Evolutionary conservation across 495 filamentous ascomycete species (phyloP).

Genomic region (Schizothecium vesticola): DNA sequence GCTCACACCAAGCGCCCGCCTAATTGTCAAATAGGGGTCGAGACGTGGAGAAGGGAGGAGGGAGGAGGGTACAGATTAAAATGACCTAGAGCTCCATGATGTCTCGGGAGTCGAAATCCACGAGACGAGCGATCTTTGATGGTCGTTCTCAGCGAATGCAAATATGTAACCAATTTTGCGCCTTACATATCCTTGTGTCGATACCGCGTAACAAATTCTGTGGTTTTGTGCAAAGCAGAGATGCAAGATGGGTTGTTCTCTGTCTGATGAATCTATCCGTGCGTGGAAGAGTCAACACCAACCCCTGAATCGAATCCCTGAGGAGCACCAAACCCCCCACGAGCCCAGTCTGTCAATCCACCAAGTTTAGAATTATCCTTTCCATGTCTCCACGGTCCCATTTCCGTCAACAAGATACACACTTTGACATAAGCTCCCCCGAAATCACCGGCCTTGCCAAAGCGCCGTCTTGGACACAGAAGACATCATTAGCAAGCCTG

Average conservation of each 20-base stretch:
- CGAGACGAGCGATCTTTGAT: too few relatives aligned
- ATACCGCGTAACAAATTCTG: background rate
- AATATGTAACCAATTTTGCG: background rate
- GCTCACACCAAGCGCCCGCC: conserved; percentile 77
- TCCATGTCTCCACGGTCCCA: too few relatives aligned
- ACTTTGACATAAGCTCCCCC: too few relatives aligned
- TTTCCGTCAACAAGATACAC: too few relatives aligned
- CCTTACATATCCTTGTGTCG: background rate
- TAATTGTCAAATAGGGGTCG: conserved; percentile 59
- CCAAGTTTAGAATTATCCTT: too few relatives aligned
- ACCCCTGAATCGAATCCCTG: background rate
- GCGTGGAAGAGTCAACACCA: background rate
- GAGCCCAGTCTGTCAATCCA: background rate
- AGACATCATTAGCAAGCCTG: background rate
- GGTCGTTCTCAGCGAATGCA: background rate
- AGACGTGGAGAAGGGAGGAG: background rate
- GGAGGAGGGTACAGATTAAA: background rate
- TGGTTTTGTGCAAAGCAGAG: background rate
- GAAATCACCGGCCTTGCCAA: too few relatives aligned
- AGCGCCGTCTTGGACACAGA: too few relatives aligned
- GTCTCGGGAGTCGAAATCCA: background rate
- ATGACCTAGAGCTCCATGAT: background rate
- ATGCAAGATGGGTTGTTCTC: too few relatives aligned
- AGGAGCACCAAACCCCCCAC: background rate
- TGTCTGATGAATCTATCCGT: background rate